These are phyloP conservation scores for Skeletonema marinoi DNA, from an alignment of 108 stramenopile genomes.

Conservation along the genomic window DNA sequence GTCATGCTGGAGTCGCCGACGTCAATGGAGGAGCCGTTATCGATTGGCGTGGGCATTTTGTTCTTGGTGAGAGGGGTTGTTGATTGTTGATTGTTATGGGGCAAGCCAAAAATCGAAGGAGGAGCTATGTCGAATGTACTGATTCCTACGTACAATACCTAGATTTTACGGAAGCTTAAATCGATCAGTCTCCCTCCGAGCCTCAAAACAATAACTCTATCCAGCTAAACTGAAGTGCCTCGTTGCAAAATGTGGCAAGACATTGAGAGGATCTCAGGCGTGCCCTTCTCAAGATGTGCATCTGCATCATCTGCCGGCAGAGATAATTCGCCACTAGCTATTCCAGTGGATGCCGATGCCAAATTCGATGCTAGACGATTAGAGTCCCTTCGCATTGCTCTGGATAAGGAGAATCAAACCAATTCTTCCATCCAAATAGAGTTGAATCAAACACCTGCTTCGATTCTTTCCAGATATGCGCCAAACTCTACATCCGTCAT, in stretches of 20 bases:
- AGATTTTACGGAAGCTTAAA: no score
- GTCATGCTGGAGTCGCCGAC: background rate
- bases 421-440: background rate
- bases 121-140: no score
- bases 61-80: background rate
- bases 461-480: no score
- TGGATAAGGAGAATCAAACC: background rate
- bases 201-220: no score
- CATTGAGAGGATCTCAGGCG: conserved; percentile 22
- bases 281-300: conserved; percentile 14
- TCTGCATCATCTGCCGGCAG: background rate
- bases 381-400: background rate
- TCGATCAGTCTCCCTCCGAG: no score
- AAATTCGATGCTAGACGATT: background rate
- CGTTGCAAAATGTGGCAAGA: conserved; percentile 28
- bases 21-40: no score
- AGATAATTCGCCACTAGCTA: background rate
- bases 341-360: background rate
- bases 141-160: no score
- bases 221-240: background rate
- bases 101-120: no score
- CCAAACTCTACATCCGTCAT: no score
- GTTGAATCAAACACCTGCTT: background rate
- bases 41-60: background rate
- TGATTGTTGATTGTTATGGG: no score